Evolutionary conservation across 116 monocot species (phyloP), one percentile per base, ranked within the genome.

Genomic region (Cymodocea nodosa): DNA sequence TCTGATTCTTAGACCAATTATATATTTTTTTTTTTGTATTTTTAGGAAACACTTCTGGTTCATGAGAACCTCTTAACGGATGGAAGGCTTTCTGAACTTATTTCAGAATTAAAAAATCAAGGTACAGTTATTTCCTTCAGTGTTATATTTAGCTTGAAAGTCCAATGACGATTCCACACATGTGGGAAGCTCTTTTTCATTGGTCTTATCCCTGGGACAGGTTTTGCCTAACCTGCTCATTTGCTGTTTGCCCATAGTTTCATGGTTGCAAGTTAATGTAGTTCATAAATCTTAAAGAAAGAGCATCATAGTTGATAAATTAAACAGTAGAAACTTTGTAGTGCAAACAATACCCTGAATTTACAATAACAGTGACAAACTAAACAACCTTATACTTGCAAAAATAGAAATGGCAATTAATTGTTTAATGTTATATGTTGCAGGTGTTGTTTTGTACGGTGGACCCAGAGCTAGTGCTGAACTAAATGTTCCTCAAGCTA

Each of bases 41-140:
- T 73, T 18, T 56, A 97, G 97, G 98, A 98, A 89, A 98, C 98
- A 53, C 83, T 98, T 67, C 75, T 98, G 68, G 71, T 98, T 39
- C 98, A 92, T 64, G 76, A 89, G 74, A 59, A 82, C 66, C 78
- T 98, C 16, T 62, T 84, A 44, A 79, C 82, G 49, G 72, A 66
- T 39, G 77, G 62, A 2, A 74, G 73, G 15, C 59, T 98, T 67
- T 72, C 82, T 78, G 79, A 92, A 64, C 68, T 98, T 53, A 35
- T 92, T 44, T 51, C 73, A 22, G 84, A 89, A 10, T 84, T 98
- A n/a, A 83, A 68, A 82, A 55, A 11, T 66, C 79, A 91, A 92
- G 97, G 95, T 90, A 62, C 35, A 18, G 60, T 60, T 60, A 24
- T 24, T 10, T 24, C 24, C 57, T 10, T 24, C 24, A 23, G 12